Conservation (phyloP, 2,329 filamentous ascomycete species). For the Emmonsia crescens region DNA sequence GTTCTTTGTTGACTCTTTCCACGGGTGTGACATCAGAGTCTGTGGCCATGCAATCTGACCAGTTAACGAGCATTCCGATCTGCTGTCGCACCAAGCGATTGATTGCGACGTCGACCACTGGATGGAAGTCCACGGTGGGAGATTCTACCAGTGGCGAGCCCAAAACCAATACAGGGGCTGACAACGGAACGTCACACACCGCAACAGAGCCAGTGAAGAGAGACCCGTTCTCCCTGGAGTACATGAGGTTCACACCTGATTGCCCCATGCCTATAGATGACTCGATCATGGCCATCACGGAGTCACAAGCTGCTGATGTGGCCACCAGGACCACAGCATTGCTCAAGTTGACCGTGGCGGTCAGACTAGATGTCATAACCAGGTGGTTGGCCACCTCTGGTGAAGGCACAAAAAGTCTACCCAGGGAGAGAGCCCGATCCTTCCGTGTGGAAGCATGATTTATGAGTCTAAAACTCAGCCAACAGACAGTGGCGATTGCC, state of each 20-base stretch:
- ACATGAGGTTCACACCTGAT: background rate
- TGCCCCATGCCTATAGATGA: background rate
- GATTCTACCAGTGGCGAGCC: constrained; percentile 5
- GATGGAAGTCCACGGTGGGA: constrained; percentile 2
- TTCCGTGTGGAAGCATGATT: constrained; percentile 13
- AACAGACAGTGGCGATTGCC: constrained; percentile 7
- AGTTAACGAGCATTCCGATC: constrained; percentile 2
- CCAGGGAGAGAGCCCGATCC: background rate
- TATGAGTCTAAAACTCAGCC: constrained; percentile 6
- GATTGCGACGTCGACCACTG: constrained; percentile 8
- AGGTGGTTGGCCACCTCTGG: constrained; percentile 12
- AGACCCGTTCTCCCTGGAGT: background rate
- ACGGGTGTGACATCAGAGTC: constrained; percentile 6
- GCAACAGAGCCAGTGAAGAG: background rate
- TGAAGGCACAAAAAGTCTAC: constrained; percentile 5
- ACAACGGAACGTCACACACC: background rate
- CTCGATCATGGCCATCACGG: constrained; percentile 2
- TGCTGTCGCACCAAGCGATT: constrained; percentile 7
- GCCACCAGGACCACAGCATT: background rate
- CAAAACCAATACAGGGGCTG: background rate
- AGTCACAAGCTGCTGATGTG: background rate
- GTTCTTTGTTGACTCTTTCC: constrained; percentile 6
- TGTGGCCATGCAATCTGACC: constrained; percentile 7
- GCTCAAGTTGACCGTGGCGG: constrained; percentile 4
- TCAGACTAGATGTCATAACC: constrained; percentile 6